These are phyloP conservation scores for Monilinia fructigena DNA, from an alignment of 2,329 filamentous ascomycete genomes.

Conservation along the genomic window DNA sequence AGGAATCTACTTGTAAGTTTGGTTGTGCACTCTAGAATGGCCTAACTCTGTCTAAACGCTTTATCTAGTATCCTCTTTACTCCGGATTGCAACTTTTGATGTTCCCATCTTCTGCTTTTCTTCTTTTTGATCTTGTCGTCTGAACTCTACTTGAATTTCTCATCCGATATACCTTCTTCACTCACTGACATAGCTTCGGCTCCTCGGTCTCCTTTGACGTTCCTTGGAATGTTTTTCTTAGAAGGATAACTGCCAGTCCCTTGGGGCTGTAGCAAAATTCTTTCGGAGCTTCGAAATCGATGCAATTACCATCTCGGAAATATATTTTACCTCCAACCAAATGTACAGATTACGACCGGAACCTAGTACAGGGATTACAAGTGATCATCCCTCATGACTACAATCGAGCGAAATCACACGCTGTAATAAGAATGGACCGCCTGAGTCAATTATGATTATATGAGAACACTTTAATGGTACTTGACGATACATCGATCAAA, in stretches of 20 bases:
- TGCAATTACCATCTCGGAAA: neutral
- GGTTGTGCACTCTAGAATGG: neutral
- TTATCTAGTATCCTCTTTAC: neutral
- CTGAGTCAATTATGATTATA: neutral
- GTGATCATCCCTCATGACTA: neutral
- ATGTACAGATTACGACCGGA: neutral
- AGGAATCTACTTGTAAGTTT: neutral
- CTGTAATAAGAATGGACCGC: neutral
- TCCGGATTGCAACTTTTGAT: too few relatives aligned
- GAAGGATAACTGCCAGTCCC: neutral
- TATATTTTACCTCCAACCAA: neutral
- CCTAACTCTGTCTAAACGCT: neutral
- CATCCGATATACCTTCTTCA: neutral
- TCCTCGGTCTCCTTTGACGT: neutral
- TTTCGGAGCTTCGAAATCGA: slow-evolving; percentile 7
- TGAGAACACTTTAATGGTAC: too few relatives aligned
- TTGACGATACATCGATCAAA: too few relatives aligned
- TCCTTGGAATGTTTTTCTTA: neutral
- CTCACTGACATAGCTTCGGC: neutral
- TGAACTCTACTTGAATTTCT: too few relatives aligned
- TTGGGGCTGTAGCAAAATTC: neutral
- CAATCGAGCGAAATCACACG: neutral
- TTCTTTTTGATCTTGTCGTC: too few relatives aligned
- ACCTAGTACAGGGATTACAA: neutral
- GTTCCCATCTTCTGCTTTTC: too few relatives aligned